Base-by-base conservation (phyloP, 2,329 filamentous ascomycete species). In the Passalora sequoiae region DNA sequence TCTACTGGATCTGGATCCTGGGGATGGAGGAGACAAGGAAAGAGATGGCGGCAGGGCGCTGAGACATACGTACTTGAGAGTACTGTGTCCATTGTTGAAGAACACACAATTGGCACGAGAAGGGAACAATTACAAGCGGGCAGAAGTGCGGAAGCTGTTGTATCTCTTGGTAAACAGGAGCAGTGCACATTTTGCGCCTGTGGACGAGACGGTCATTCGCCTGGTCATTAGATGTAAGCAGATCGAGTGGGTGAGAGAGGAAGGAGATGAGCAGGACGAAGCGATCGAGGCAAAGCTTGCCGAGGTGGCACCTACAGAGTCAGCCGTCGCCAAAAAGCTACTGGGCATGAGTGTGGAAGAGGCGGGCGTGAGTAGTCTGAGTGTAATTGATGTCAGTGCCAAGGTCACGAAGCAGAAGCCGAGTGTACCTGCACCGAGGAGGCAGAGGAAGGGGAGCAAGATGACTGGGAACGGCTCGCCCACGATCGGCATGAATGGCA, bases 11-110 rank as follows among this genome's bases (percentile, higher is more conserved):
- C 74, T 98, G 6, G 92, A 94, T 0, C 84, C 91, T 8, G 45
- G 46, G 5, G 22, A 43, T 27, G 43, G 43, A 6, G 44, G 45
- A 12, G 55, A 55, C 13, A 47, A 46, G 12, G 60, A 62, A 19
- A 32, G 49, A 21, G 59, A 60, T 38, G 63, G 63, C 7, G 61
- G 64, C 40, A 50, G 55, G 13, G 70, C 78, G 2, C 71, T 98
- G 44, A 80, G 91, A 27, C 92, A 98, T 64, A 98, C 92, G 3
- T 98, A 98, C 62, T 76, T 98, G 4, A 83, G 92, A 22, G 92
- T 98, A 3, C 71, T 98, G 9, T 89, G 94, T 60, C 92, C 92
- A 0, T 74, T 98, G 17, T 74, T 98, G 16, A 85, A 86, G 27
- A 87, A 98, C 62, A 96, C 91, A 2, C 92, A 97, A 64, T 78